Base-by-base conservation (phyloP, 257 asterid species). In the Cinchona pubescens region DNA sequence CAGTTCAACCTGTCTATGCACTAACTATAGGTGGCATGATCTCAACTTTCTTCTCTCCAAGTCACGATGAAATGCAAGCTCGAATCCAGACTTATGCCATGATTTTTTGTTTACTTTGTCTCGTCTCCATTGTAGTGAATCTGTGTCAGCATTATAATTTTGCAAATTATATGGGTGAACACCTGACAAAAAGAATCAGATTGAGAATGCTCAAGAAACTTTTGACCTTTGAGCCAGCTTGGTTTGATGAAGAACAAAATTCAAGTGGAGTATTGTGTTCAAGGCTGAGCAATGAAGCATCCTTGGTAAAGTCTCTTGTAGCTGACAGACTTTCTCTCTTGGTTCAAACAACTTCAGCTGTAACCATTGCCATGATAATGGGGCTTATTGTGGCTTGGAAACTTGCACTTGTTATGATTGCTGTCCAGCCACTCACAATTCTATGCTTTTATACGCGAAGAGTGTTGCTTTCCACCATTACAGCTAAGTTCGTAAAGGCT, bases 361-460 rank as follows among this genome's bases (percentile, higher is more conserved):
- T 92, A 8, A 83, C 75, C 0, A 87, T 91, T 0, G 91, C 97
- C 0, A 86, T 83, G 88, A 74, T 85, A 43, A 86, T 90, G 73
- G 96, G 97, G 37, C 85, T 92, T 10, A 16, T 90, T 56, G 63
- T 92, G 25, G 96, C 97, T 0, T 92, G 97, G 97, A 92, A 90
- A 79, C 92, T 92, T 19, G 97, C 97, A 0, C 85, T 92, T 0
- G 92, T 92, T 23, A 92, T 92, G 97, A 88, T 92, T 6, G 94
- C 96, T 0, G 91, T 92, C 9, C 97, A 92, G 76, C 97, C 97
- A 2, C 91, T 92, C 37, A 83, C 91, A 11, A 90, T 90, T 45
- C 77, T 92, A 56, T 92, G 97, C 42, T 89, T 90, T 72, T 92
- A 92, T 77, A 82, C 88, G 0, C 61, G 97, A 34, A 90, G 88